phyloP scores from a whole-genome alignment of 2,329 filamentous ascomycete species.

The Fusarium praegraminearum region DNA sequence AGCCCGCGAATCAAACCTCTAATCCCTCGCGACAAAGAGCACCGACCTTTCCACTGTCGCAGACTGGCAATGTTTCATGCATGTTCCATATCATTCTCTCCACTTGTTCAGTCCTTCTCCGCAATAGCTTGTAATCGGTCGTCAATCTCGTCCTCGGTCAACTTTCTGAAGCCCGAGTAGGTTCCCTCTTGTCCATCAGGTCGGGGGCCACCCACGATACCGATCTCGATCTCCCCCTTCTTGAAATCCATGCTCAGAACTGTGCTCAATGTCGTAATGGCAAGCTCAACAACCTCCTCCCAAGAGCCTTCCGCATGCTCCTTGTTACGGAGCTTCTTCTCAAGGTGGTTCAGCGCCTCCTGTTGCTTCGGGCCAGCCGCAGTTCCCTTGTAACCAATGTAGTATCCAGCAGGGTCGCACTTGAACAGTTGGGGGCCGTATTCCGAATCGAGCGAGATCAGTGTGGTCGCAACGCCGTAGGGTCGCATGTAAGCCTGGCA shows the following conservation, averaged over 20 bases:
- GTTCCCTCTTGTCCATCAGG: constrained; percentile 86
- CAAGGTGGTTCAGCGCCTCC: constrained; percentile 96
- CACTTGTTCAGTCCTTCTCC: constrained; percentile 86
- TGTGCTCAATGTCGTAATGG: constrained; percentile 93
- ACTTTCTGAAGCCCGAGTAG: constrained; percentile 81
- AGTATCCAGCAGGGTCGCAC: constrained; percentile 98
- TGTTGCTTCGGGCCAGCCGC: constrained; percentile 98
- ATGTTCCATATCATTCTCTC: constrained; percentile 38
- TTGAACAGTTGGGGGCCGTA: constrained; percentile 96
- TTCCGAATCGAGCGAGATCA: constrained; percentile 94
- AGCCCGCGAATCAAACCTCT: constrained; percentile 40
- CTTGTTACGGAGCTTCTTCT: constrained; percentile 99
- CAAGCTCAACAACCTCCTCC: constrained; percentile 98
- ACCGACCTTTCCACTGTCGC: constrained; percentile 24
- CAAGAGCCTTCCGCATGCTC: constrained; percentile 90
- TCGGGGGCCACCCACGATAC: constrained; percentile 91
- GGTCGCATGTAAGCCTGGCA: constrained; percentile 92
- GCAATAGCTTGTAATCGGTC: constrained; percentile 97
- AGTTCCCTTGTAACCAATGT: constrained; percentile 97
- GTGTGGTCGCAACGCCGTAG: constrained; percentile 92
- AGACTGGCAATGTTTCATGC: constrained; percentile 20
- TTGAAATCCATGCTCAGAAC: constrained; percentile 99
- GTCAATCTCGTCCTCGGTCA: constrained; percentile 98
- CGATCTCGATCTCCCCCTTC: constrained; percentile 98
- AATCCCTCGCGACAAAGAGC: constrained; percentile 18